Base-by-base conservation (phyloP, 2,329 filamentous ascomycete genomes). In the Colletotrichum sp. region DNA sequence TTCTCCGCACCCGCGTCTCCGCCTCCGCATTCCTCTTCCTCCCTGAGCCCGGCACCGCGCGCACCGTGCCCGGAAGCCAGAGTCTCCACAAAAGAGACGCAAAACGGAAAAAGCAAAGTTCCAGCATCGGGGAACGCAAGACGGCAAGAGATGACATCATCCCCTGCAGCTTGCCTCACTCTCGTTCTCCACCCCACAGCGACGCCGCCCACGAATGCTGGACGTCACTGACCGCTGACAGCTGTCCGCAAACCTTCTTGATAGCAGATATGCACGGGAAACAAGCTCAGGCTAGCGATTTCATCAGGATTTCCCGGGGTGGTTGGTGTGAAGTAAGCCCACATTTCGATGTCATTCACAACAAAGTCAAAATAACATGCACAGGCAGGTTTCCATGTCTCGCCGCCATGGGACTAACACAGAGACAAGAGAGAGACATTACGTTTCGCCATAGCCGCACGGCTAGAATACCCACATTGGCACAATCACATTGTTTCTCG, bases 21-120 rank as follows among this genome's bases (percentile, higher is more conserved):
- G 74, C 74, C 74, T 76, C 74, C 74, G 70, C 74, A 69, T 69
- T 28, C 18, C 26, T 39, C 36, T n/a, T n/a, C 12, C 55, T 36
- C n/a, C 44, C 30, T 26, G 21, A 28, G 44, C 55, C 21, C 59
- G 74, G 64, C 57, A 44, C 74, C 70, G 64, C 26, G 70, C 52
- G 70, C 65, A 74, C 71, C 64, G 70, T 65, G 70, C 71, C 70
- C 70, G 60, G 63, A 52, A 26, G 21, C 18, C 13, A 26, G 52
- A 52, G 44, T 52, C 34, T 10, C 70, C 74, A 74, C 13, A 55
- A 30, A 71, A 32, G 52, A 71, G 30, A 59, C 39, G 66, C 71
- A 59, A 8, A 52, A 21, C 66, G 62, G 69, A 62, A 59, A 21
- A 72, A 64, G 64, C 18, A 72, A 49, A 59, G 21, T 64, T 64